These are phyloP conservation scores for Trypanosoma scelopori DNA, from an alignment of 208 protist species.

Conservation along the genomic window DNA sequence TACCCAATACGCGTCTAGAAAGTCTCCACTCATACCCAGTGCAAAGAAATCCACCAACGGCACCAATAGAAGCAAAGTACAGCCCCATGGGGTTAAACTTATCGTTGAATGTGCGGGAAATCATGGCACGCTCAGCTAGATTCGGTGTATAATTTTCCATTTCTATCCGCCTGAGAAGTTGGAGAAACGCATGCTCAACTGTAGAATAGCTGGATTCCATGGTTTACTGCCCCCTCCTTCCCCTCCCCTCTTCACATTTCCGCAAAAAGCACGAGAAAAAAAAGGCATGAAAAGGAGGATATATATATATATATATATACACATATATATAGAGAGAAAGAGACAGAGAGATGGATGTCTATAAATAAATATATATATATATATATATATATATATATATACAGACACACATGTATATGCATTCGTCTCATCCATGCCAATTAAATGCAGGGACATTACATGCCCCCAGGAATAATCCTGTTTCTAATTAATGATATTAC, in stretches of 20 bases:
- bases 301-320: conserved; percentile 3
- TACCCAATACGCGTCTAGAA: conserved; percentile 9
- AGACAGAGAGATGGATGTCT: no score
- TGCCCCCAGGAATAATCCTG: no score
- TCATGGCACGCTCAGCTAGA: conserved; percentile 31
- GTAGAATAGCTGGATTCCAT: background rate
- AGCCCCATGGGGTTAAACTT: conserved; percentile 34
- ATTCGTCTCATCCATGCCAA: background rate
- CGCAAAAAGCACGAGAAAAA: conserved; percentile 6
- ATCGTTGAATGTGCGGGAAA: conserved; percentile 36
- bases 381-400: background rate
- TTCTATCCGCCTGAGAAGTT: conserved; percentile 23
- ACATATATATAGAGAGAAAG: no score
- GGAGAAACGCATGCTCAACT: conserved; percentile 35
- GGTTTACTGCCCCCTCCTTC: no score
- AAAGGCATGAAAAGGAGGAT: conserved; percentile 11
- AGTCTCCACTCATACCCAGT: background rate
- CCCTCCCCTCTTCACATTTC: background rate
- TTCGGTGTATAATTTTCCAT: conserved; percentile 28
- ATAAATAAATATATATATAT: conserved; percentile 8
- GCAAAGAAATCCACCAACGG: conserved; percentile 22
- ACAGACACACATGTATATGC: background rate
- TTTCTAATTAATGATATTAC: conserved; percentile 13
- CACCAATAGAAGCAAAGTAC: conserved; percentile 32
- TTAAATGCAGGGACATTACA: no score